Evolutionary conservation across 2,329 filamentous ascomycete genomes (phyloP), one percentile per base, ranked within the genome.

Genomic region (Pseudogymnoascus sp.): DNA sequence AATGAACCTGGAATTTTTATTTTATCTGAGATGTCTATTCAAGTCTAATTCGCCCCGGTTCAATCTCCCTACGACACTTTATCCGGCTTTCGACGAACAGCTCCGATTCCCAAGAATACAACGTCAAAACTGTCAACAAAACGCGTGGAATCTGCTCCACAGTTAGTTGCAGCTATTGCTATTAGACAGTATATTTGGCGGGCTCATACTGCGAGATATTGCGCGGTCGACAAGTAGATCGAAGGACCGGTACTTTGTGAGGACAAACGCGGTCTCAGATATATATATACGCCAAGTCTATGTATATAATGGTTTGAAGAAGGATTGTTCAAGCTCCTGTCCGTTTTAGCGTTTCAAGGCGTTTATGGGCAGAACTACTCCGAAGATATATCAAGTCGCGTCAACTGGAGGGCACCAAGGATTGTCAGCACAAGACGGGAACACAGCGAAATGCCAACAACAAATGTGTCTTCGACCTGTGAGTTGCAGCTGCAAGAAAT

Each of bases 401-500:
- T 56, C 50, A 56, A 56, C 47, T 29, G 16, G 10, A 33, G n/a
- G 29, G n/a, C 21, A 33, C 3, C 44, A 26, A 21, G 21, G 21
- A 29, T 26, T 50, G 24, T n/a, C 50, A 19, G 16, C 11, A 11
- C 19, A 33, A 33, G 29, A 56, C 29, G 3, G 50, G 11, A 26
- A 21, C 14, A 11, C 10, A 33, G 29, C 42, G 59, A 42, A 37
- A 74, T 74, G 72, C 72, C 72, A 11, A 74, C 71, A 26, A 67
- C 67, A 5, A 70, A 70, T 63, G 71, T 74, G 26, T 62, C 61
- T 6, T 65, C 70, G 56, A 64, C 60, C 11, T 71, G 68, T 44
- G 64, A 60, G 47, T 19, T 64, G 65, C 38, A 72, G 61, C 78
- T 90, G n/a, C 85, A 87, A 69, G 76, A 82, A 33, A 84, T 90